Evolutionary conservation across 2,329 filamentous ascomycete genomes (phyloP), one percentile per base, ranked within the genome.

Genomic region (Trichoderma sp.): DNA sequence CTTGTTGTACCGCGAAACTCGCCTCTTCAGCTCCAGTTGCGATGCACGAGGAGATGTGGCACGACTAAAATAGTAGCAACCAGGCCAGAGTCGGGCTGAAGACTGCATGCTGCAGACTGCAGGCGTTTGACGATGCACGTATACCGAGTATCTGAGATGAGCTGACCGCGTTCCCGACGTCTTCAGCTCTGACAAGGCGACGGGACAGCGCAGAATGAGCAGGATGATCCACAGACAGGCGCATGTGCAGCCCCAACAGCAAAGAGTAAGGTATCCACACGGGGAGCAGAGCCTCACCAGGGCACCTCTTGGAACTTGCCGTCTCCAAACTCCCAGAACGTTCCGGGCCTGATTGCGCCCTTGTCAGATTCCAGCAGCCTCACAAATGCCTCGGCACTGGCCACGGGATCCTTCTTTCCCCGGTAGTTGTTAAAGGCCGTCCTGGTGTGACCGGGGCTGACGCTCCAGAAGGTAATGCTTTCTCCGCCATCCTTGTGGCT

Each of bases 361-460:
- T 26, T 44, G 7, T 63, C 64, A 14, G 64, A 63, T n/a, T 66
- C 64, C 15, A 66, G 21, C 28, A 63, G 21, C 4, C 59, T 48
- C 9, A 66, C 34, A 57, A 63, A 62, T n/a, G 45, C 50, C 59
- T 63, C 64, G 14, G 41, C 64, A 24, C 58, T 57, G 12, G 63
- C 59, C 7, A 66, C 43, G 3, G 59, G 64, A 14, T 63, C 64
- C n/a, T 63, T 62, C n/a, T 21, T 60, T 10, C 65, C 67, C 12
- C 39, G 65, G 28, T 58, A 68, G 43, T 65, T 67, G 39, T 72
- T 71, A 19, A 69, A 70, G 3, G 54, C 65, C 24, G 66, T 70
- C 54, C 68, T 68, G 12, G 67, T 69, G 47, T 69, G 67, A 5
- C 67, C 68, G 0, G 68, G 64, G 43, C 64, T 72, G 43, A 66